These are phyloP conservation scores for Hypholoma sublateritium DNA, from an alignment of 768 basidiomycete species.

Conservation along the genomic window DNA sequence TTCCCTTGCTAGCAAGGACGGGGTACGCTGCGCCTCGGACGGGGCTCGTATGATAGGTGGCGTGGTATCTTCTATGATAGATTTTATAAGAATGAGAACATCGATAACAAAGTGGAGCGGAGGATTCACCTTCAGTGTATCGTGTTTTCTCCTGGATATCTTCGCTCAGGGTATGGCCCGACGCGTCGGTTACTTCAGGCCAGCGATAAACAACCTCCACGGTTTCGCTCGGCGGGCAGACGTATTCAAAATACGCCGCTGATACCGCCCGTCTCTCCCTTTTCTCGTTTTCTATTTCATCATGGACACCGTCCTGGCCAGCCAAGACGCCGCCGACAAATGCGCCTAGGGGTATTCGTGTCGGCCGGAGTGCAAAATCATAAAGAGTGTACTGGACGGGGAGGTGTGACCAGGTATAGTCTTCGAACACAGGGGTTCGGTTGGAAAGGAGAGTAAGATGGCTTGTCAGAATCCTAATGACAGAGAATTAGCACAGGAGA, in stretches of 20 bases:
- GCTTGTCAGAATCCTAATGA: constrained; percentile 44
- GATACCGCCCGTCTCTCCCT: constrained; percentile 38
- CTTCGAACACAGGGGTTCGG: constrained; percentile 61
- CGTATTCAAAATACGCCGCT: constrained; percentile 45
- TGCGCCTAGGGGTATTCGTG: constrained; percentile 56
- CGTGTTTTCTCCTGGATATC: too few species aligned
- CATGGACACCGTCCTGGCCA: constrained; percentile 24
- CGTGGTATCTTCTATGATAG: neutral
- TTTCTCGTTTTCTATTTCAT: neutral
- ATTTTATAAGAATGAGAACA: neutral
- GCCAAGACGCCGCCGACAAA: constrained; percentile 58
- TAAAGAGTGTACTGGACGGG: constrained; percentile 56
- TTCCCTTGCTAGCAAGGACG: too few species aligned
- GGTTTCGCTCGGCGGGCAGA: constrained; percentile 39
- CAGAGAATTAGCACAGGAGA: neutral
- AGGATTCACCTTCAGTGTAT: too few species aligned
- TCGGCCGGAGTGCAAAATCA: constrained; percentile 50
- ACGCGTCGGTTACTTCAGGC: neutral
- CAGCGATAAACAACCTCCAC: constrained; percentile 33
- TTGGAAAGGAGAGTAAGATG: constrained; percentile 51
- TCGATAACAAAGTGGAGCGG: too few species aligned
- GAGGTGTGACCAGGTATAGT: constrained; percentile 58
- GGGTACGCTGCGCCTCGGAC: too few species aligned
- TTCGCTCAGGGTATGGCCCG: too few species aligned
- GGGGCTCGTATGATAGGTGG: too few species aligned